Conservation (phyloP, 1,284 basidiomycete species). For the Omphalotus olearius region DNA sequence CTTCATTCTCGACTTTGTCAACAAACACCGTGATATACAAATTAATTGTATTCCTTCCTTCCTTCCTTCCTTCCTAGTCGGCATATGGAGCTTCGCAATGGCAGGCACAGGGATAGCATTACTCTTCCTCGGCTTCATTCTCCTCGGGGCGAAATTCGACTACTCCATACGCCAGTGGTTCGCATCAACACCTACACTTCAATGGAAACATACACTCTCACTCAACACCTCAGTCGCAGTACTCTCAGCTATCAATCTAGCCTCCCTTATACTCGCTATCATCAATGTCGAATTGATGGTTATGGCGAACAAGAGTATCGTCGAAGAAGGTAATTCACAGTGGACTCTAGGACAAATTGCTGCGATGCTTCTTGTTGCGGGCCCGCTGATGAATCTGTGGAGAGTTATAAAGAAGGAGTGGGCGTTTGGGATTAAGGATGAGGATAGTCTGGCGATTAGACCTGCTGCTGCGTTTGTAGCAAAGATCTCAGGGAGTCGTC, state of each 20-base stretch:
- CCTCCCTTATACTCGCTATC: background rate
- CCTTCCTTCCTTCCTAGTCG: background rate
- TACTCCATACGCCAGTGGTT: background rate
- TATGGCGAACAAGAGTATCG: background rate
- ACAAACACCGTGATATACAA: no score
- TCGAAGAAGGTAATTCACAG: background rate
- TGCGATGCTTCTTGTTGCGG: constrained; percentile 3
- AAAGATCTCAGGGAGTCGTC: background rate
- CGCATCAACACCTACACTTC: background rate
- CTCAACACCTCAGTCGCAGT: background rate
- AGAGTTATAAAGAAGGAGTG: constrained; percentile 2
- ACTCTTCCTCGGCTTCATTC: background rate
- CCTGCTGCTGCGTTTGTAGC: constrained; percentile 1
- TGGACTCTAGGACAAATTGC: constrained; percentile 9
- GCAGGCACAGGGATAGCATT: background rate
- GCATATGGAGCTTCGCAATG: constrained; percentile 1
- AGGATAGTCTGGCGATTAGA: background rate
- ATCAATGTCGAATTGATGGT: constrained; percentile 7
- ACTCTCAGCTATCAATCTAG: background rate
- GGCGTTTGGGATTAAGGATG: background rate
- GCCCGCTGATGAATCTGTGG: background rate
- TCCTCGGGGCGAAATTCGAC: background rate
- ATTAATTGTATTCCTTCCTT: no score
- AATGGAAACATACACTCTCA: constrained; percentile 2
- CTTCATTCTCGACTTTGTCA: no score